Evolutionary conservation across 768 basidiomycete genomes (phyloP).

Genomic region (Rhodosporidiobolus sp.): DNA sequence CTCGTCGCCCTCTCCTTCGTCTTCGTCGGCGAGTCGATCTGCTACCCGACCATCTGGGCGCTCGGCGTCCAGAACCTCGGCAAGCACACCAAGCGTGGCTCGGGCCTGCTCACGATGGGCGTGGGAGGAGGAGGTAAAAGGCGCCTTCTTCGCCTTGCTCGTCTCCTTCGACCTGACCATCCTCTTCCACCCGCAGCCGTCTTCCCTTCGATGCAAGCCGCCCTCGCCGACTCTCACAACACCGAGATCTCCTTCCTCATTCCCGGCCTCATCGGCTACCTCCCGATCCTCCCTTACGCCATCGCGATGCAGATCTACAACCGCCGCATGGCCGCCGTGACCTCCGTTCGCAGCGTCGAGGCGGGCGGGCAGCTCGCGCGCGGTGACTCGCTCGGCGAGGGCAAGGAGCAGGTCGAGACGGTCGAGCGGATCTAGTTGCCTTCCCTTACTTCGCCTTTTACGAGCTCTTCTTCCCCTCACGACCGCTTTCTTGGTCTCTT

Average conservation of each 20-base stretch:
- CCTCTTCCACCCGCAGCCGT: too few species aligned
- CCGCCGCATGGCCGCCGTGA: too few species aligned
- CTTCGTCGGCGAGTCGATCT: conserved; percentile 43
- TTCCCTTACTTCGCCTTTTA: too few species aligned
- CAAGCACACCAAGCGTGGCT: conserved; percentile 41
- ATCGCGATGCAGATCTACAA: conserved; percentile 46
- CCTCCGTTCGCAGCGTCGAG: too few species aligned
- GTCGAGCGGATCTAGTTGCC: too few species aligned
- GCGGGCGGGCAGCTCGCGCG: too few species aligned
- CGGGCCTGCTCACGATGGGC: conserved; percentile 45
- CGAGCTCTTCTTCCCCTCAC: too few species aligned
- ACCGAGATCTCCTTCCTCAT: conserved; percentile 21
- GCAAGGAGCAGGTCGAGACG: too few species aligned
- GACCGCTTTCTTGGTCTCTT: too few species aligned
- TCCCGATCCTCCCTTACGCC: conserved; percentile 7
- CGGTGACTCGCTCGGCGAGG: too few species aligned
- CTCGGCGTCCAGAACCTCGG: conserved; percentile 35
- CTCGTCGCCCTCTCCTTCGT: conserved; percentile 44
- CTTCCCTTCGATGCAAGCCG: conserved; percentile 49
- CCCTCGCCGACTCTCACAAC: conserved; percentile 44
- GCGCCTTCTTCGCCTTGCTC: neutral
- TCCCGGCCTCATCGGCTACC: neutral
- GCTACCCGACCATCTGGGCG: conserved; percentile 34
- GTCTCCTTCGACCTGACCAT: conserved; percentile 43
- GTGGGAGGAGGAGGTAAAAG: conserved; percentile 20